A percentile compares a stretch with the other conserved stretches of the same genome.
Conservation (phyloP, 2,329 filamentous ascomycete genomes). For the Trichoderma sp. region DNA sequence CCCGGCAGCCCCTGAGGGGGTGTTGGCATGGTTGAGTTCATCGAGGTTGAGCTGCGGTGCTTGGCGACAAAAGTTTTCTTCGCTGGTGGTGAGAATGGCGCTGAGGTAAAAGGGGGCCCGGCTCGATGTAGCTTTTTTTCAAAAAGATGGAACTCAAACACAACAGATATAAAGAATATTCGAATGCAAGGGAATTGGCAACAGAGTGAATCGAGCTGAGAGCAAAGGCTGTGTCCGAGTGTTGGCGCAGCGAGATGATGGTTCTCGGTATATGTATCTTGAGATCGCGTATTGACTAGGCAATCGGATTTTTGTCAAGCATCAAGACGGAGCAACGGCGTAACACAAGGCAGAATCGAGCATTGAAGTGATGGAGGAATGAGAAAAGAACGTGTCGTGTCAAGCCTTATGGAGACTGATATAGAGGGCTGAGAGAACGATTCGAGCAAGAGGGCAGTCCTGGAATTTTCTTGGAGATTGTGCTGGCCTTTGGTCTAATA, state of each 20-base stretch:
- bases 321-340: constrained; percentile 4
- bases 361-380: background rate
- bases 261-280: background rate
- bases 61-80: background rate
- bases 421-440: background rate
- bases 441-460: background rate
- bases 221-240: too few relatives aligned
- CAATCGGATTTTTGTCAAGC: background rate
- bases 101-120: background rate
- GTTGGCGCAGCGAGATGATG: background rate
- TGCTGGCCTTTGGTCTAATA: background rate
- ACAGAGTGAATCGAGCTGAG: too few relatives aligned
- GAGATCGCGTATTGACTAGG: background rate
- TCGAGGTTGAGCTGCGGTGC: background rate
- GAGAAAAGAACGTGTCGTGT: background rate
- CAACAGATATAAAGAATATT: too few relatives aligned
- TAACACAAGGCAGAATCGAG: background rate
- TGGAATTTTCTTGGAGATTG: too few relatives aligned
- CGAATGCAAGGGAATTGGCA: too few relatives aligned
- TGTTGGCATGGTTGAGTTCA: background rate
- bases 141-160: too few relatives aligned
- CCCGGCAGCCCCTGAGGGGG: background rate
- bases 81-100: background rate
- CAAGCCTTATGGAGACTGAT: background rate
- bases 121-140: too few relatives aligned